phyloP scores from a whole-genome alignment of 805 yeast genomes.

The Wickerhamomyces ciferrii region DNA sequence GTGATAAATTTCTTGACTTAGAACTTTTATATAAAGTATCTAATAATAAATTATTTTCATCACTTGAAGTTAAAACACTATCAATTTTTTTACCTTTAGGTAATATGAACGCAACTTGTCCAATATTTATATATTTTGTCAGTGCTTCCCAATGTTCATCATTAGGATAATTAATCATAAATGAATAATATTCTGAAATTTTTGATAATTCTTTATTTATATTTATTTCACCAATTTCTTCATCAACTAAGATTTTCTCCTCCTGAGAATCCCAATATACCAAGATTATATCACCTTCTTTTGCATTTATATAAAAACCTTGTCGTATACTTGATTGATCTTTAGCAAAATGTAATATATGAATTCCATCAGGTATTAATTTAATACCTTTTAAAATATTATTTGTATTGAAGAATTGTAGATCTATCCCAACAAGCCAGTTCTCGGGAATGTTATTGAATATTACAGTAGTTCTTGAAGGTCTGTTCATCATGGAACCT shows the following conservation, averaged over 20 bases:
- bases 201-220: slow-evolving; percentile 20
- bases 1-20: slow-evolving; percentile 19
- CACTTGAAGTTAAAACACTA: slow-evolving; percentile 43
- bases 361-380: slow-evolving; percentile 43
- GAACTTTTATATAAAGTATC: slow-evolving; percentile 30
- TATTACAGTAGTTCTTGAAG: slow-evolving; percentile 24
- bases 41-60: slow-evolving; percentile 38
- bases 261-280: slow-evolving; percentile 31
- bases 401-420: slow-evolving; percentile 40
- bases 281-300: slow-evolving; percentile 27
- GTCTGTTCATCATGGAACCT: slow-evolving; percentile 11
- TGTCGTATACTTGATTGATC: slow-evolving; percentile 29
- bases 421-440: slow-evolving; percentile 43
- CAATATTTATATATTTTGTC: slow-evolving; percentile 18
- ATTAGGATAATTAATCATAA: slow-evolving; percentile 37
- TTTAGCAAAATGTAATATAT: slow-evolving; percentile 48
- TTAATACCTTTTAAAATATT: slow-evolving; percentile 44
- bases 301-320: slow-evolving; percentile 34
- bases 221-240: slow-evolving; percentile 27
- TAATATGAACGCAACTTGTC: slow-evolving; percentile 21
- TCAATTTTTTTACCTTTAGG: slow-evolving; percentile 25
- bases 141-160: slow-evolving; percentile 23
- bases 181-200: slow-evolving; percentile 28
- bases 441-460: slow-evolving; percentile 26
- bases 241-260: slow-evolving; percentile 25